Percentiles rank a stretch among this genome's conserved stretches.
Conservation (phyloP, 768 basidiomycete species). For the Trametes elegans region DNA sequence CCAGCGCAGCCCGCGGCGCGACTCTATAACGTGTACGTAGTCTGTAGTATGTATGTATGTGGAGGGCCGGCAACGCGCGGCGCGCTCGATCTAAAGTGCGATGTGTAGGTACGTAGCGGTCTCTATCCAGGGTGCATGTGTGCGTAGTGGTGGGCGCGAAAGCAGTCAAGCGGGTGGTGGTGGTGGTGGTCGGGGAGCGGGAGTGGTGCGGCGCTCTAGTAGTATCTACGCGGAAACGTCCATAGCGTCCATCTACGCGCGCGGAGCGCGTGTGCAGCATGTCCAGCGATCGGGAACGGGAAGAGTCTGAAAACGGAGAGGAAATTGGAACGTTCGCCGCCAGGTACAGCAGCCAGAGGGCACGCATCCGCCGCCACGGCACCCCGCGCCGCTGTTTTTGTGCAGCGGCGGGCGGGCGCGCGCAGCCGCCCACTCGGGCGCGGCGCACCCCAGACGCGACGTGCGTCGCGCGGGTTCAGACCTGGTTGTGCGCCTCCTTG, state of each 20-base stretch:
- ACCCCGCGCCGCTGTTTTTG: too few relatives aligned
- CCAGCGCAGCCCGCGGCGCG: too few relatives aligned
- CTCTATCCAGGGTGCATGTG: too few relatives aligned
- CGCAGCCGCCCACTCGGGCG: too few relatives aligned
- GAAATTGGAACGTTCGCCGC: not conserved
- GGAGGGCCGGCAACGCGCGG: not conserved
- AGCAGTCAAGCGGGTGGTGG: not conserved
- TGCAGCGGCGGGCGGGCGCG: too few relatives aligned
- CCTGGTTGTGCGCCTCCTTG: constrained; percentile 15
- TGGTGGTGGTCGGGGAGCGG: not conserved
- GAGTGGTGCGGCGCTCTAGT: not conserved
- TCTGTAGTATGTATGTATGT: not conserved
- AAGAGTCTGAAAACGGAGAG: not conserved
- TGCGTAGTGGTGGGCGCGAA: too few relatives aligned
- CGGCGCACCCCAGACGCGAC: too few relatives aligned
- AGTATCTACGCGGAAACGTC: constrained; percentile 8
- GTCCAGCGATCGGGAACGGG: not conserved
- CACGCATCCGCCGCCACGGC: not conserved
- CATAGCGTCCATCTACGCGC: constrained; percentile 9
- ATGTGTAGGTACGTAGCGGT: too few relatives aligned
- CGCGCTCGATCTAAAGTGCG: not conserved
- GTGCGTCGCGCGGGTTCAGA: too few relatives aligned
- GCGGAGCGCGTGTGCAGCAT: not conserved
- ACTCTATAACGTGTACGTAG: too few relatives aligned
- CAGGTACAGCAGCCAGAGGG: not conserved